A percentile compares a stretch with the other conserved stretches of the same genome.
phyloP scores from a whole-genome alignment of 2,329 filamentous ascomycete species.

The Neophaeococcomyces mojaviensis region DNA sequence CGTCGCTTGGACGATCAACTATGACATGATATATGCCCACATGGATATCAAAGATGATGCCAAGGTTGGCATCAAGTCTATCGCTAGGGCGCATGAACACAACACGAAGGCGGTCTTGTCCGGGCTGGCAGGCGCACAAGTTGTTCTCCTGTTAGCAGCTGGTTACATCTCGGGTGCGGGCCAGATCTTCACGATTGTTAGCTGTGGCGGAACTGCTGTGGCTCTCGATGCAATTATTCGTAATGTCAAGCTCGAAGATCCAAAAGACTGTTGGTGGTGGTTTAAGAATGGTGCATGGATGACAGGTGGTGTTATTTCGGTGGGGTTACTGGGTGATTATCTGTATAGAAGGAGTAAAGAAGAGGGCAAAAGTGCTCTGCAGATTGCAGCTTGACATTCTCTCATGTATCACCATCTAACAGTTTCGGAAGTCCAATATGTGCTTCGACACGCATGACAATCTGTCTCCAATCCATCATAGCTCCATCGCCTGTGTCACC shows the following conservation, averaged over 20 bases:
- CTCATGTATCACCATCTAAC: conserved; percentile 12
- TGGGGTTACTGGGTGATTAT: conserved; percentile 52
- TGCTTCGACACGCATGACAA: conserved; percentile 44
- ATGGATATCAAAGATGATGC: conserved; percentile 46
- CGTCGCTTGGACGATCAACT: conserved; percentile 42
- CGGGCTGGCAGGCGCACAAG: conserved; percentile 34
- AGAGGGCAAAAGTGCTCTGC: conserved; percentile 8
- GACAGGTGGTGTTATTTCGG: conserved; percentile 51
- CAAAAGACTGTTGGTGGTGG: conserved; percentile 57
- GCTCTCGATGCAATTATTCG: conserved; percentile 54
- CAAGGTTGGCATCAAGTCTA: conserved; percentile 44
- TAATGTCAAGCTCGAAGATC: conserved; percentile 49
- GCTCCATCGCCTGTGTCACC: conserved; percentile 75
- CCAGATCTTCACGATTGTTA: conserved; percentile 51
- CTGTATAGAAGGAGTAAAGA: conserved; percentile 19
- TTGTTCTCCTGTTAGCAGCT: conserved; percentile 36
- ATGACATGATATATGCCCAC: conserved; percentile 47
- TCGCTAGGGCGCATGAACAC: conserved; percentile 42
- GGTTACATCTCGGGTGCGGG: conserved; percentile 46
- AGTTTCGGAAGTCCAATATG: conserved; percentile 11
- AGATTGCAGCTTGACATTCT: conserved; percentile 7
- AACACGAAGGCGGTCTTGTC: conserved; percentile 39
- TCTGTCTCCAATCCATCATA: conserved; percentile 73
- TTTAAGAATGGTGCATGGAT: conserved; percentile 56
- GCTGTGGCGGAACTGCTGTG: conserved; percentile 49